Percentiles rank a stretch among this genome's conserved stretches.
phyloP scores from a whole-genome alignment of 495 filamentous ascomycete species.

The Aspergillus ostianus region DNA sequence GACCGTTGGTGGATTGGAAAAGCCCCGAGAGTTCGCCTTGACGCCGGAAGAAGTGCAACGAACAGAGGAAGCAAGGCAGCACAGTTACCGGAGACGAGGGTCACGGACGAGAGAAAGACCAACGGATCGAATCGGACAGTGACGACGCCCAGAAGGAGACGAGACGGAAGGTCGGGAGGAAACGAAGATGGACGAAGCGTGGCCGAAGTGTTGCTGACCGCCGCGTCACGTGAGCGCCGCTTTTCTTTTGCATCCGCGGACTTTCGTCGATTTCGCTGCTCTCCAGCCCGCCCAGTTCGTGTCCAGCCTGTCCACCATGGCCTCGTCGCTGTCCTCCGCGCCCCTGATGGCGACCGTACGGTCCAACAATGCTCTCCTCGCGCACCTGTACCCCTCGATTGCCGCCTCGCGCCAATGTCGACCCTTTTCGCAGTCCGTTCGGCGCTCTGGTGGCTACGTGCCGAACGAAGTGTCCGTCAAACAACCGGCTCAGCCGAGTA shows the following conservation, averaged over 20 bases:
- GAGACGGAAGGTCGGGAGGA: not conserved
- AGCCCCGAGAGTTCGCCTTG: not conserved
- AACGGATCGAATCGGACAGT: not conserved
- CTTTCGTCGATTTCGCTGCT: not conserved
- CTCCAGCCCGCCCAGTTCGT: not conserved
- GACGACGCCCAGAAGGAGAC: not conserved
- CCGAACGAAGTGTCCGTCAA: constrained; percentile 22
- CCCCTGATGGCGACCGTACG: constrained; percentile 20
- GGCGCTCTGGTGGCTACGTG: constrained; percentile 27
- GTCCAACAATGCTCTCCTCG: constrained; percentile 14
- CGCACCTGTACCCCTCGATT: constrained; percentile 6
- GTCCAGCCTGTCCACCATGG: constrained; percentile 28
- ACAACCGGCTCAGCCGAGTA: constrained; percentile 40
- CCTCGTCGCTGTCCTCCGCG: constrained; percentile 34
- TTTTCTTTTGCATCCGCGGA: not conserved
- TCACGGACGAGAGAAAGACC: not conserved
- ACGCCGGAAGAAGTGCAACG: not conserved
- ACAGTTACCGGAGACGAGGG: not conserved
- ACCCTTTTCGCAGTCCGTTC: constrained; percentile 35
- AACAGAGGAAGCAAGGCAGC: not conserved
- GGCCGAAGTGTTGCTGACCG: too few species aligned
- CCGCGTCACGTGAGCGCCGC: not conserved
- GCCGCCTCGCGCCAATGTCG: constrained; percentile 33
- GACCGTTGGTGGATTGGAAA: not conserved
- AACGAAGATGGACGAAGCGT: not conserved